Conservation (phyloP, 1,284 basidiomycete species). For the Fomitopsis betulina region DNA sequence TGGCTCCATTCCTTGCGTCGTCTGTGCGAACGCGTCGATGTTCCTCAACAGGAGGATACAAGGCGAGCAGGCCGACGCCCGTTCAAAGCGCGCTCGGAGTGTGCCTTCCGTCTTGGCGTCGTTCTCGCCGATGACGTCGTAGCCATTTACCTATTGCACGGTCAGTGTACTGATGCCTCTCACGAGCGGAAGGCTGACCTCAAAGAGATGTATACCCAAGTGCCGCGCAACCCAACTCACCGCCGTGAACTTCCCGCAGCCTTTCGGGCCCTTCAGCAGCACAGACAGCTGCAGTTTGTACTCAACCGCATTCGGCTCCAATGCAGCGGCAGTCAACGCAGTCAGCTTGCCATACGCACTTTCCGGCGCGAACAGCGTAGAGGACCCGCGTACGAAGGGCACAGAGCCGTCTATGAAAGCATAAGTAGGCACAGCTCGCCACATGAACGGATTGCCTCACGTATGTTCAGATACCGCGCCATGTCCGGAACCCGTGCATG, state of each 20-base stretch:
- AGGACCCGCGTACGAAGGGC: not conserved
- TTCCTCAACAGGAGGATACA: conserved; percentile 84
- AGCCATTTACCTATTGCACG: conserved; percentile 75
- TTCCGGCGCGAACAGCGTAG: conserved; percentile 23
- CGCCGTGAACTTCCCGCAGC: conserved; percentile 70
- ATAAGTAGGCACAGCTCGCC: not conserved
- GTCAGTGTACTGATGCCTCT: not conserved
- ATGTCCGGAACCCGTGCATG: conserved; percentile 63
- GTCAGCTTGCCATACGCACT: conserved; percentile 40
- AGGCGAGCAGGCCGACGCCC: conserved; percentile 78
- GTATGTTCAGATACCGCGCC: conserved; percentile 48
- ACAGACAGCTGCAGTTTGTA: conserved; percentile 64
- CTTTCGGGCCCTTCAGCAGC: conserved; percentile 71
- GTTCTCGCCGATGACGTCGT: conserved; percentile 79
- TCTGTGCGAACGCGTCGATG: conserved; percentile 79
- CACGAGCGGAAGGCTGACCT: conserved; percentile 43
- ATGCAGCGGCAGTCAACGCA: conserved; percentile 50
- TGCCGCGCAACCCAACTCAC: conserved; percentile 53
- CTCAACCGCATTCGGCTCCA: conserved; percentile 48
- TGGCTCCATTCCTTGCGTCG: conserved; percentile 61
- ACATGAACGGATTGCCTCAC: conserved; percentile 27
- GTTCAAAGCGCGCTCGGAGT: conserved; percentile 75
- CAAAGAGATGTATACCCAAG: conserved; percentile 76
- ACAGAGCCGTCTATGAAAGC: not conserved
- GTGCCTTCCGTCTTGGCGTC: conserved; percentile 77